Evolutionary conservation across 192 early-diverging fungal genomes (phyloP), one percentile per base, ranked within the genome.

Genomic region (Entomortierella chlamydospora): DNA sequence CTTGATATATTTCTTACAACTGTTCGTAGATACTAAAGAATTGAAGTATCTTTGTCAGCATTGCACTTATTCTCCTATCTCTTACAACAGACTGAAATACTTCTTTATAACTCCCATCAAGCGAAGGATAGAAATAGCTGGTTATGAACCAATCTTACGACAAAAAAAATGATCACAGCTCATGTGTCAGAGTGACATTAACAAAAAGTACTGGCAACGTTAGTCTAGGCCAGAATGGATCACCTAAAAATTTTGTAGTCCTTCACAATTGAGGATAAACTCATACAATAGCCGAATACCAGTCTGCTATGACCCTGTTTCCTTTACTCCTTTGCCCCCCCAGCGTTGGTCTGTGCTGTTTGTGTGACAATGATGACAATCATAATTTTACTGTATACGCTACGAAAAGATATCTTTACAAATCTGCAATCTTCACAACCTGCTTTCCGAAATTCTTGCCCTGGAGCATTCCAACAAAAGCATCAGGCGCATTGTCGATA

Each of bases 381-480:
- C 8, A 47, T 43, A 31, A n/a, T n/a, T n/a, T n/a, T n/a, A n/a
- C n/a, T n/a, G n/a, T n/a, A n/a, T n/a, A n/a, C n/a, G n/a, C n/a
- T n/a, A n/a, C n/a, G n/a, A n/a, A 2, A 20, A 20, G 45, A 20
- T 47, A 20, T 12, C 20, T 47, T 81, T 84, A 88, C 54, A 85
- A 41, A 37, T 79, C 71, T 70, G 74, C 81, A 72, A 86, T 68
- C 79, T 88, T 85, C 54, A 91, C 86, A 41, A 88, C 81, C 28
- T 82, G 64, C 82, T 91, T 93, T 57, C 92, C 92, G 84, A 91
- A 91, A 81, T 92, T 92, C 28, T 82, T 88, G 61, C 91, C 93
- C 3, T 83, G 64, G 43, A 92, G 82, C 64, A 94, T 68, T 51
- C 86, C 87, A 34, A 89, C 62, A 29, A 93, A 84, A 33, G 90